Evolutionary conservation across 2,329 filamentous ascomycete genomes (phyloP).

Genomic region (Botrytis fabae): DNA sequence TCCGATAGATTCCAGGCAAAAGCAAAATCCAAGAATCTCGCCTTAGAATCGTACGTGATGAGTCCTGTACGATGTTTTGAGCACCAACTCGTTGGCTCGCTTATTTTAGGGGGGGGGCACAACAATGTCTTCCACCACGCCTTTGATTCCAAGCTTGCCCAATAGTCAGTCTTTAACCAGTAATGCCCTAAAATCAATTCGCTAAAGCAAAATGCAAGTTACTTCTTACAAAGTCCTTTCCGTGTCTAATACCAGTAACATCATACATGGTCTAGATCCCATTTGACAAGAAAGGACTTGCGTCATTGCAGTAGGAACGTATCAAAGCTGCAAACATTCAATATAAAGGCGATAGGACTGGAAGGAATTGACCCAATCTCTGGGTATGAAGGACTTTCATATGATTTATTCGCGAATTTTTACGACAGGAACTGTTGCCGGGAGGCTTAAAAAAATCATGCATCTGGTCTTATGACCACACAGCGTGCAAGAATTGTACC

Average conservation of each 20-base stretch:
- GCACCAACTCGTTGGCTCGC: neutral
- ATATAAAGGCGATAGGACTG: neutral
- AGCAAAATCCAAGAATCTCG: neutral
- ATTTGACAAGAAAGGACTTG: neutral
- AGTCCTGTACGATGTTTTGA: conserved; percentile 4
- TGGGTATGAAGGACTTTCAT: neutral
- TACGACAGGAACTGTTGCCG: neutral
- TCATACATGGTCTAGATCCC: no score
- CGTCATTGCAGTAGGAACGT: no score
- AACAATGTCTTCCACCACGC: no score
- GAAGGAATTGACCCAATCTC: neutral
- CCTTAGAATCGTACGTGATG: neutral
- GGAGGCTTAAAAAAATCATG: neutral
- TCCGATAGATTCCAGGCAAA: neutral
- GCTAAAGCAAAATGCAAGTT: neutral
- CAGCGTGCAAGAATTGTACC: neutral
- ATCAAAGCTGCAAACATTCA: neutral
- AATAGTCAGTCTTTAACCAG: neutral
- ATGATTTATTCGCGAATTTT: neutral
- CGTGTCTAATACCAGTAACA: neutral
- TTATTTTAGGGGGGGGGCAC: neutral
- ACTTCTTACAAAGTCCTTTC: neutral
- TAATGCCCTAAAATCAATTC: no score
- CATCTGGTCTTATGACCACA: no score
- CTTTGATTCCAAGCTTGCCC: neutral